Evolutionary conservation across 768 basidiomycete species (phyloP).

Genomic region (Naganishia kalamii): DNA sequence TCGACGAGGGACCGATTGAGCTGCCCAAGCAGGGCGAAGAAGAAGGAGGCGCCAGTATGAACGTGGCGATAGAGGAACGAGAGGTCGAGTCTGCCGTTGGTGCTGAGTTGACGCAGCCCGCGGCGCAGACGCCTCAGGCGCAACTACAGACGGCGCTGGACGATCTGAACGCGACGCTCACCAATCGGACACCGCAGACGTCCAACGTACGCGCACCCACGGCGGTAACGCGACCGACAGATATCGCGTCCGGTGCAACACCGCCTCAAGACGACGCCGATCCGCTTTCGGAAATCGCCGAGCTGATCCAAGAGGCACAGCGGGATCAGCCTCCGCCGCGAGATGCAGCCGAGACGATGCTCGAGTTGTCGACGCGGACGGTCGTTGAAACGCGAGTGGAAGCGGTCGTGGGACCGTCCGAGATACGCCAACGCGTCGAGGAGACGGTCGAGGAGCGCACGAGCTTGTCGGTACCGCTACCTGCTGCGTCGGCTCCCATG

Average conservation of each 20-base stretch:
- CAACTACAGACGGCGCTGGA: no score
- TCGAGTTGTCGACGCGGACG: not conserved
- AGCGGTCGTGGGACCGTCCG: no score
- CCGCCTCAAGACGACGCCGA: not conserved
- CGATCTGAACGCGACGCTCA: no score
- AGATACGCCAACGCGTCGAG: no score
- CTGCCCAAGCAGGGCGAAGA: no score
- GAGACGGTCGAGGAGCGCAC: no score
- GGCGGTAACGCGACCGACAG: not conserved
- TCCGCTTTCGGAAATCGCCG: constrained; percentile 1
- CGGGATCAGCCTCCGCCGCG: not conserved
- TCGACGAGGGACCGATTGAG: not conserved
- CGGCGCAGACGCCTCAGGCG: no score
- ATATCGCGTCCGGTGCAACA: not conserved
- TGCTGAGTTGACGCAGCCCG: no score
- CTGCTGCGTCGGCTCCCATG: not conserved
- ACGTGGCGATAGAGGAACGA: not conserved
- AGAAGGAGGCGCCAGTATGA: not conserved
- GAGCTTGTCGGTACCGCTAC: no score
- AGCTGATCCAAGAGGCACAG: not conserved
- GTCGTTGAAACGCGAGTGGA: not conserved
- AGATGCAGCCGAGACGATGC: not conserved
- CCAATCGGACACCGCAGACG: no score
- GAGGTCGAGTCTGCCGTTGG: no score
- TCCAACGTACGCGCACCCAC: no score